Percentiles rank a stretch among this genome's conserved stretches.
Evolutionary conservation across 805 yeast species (phyloP).

Genomic region (Suhomyces tanzawaensis): DNA sequence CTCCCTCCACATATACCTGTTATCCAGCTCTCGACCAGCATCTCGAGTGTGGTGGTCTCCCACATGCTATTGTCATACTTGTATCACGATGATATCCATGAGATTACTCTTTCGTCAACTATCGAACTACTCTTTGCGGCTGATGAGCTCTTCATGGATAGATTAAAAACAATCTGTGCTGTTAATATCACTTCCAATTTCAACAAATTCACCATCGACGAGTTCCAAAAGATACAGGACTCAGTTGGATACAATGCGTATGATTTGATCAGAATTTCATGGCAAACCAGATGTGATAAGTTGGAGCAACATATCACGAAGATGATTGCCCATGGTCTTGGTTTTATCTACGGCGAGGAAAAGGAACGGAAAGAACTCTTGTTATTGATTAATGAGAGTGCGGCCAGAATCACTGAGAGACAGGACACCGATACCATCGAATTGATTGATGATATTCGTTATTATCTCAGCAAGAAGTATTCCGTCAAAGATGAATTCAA

Average conservation of each 20-base stretch:
- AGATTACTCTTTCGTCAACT: constrained; percentile 49
- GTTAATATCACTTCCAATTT: constrained; percentile 39
- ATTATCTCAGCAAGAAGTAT: constrained; percentile 47
- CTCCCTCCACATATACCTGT: constrained; percentile 22
- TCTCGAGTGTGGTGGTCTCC: constrained; percentile 28
- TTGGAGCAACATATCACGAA: constrained; percentile 64
- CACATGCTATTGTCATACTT: constrained; percentile 54
- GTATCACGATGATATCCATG: constrained; percentile 55
- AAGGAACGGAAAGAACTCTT: constrained; percentile 25
- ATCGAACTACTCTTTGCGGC: constrained; percentile 59
- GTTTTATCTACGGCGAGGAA: constrained; percentile 28
- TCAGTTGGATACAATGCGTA: constrained; percentile 41
- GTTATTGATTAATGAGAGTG: constrained; percentile 39
- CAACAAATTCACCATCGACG: constrained; percentile 16
- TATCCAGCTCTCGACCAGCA: constrained; percentile 23
- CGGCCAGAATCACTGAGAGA: constrained; percentile 54
- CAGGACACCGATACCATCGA: constrained; percentile 81
- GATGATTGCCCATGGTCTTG: constrained; percentile 51
- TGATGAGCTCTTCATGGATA: constrained; percentile 58
- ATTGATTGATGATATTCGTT: constrained; percentile 73
- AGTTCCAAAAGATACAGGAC: constrained; percentile 18
- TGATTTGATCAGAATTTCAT: constrained; percentile 60
- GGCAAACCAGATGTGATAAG: constrained; percentile 65
- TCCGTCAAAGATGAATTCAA: constrained; percentile 25
- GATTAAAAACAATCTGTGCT: constrained; percentile 64